Base-by-base conservation (phyloP, 2,329 filamentous ascomycete species). In the Pleomassaria siparia region DNA sequence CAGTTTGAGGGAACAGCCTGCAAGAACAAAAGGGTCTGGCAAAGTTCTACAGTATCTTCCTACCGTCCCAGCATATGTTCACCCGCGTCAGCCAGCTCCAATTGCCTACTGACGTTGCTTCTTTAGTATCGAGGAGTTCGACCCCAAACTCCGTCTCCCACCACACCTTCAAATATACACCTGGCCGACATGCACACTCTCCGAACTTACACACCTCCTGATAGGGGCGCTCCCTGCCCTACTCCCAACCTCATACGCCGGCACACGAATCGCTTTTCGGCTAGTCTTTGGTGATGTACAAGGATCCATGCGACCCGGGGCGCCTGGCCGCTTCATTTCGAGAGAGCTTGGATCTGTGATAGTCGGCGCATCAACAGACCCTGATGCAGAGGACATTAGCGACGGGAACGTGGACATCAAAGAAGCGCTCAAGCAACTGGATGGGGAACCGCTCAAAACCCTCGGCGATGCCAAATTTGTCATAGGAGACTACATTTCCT, bases 321-420 rank as follows among this genome's bases (percentile, higher is more conserved):
- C 70, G 21, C 71, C 78, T 42, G 79, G 82, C 53, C 81, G 86
- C 25, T 96, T 88, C 72, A 78, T 87, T 13, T 84, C 84, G 18
- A 91, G 89, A 61, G 89, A 95, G 50, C 77, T 97, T 0, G 92
- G 92, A 0, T 91, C 84, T 59, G 80, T 96, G 2, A 82, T 96
- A 5, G 77, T 96, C 10, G 79, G 79, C 18, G 76, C 78, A 5
- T 73, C 30, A 18, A 44, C 29, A 25, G 43, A 37, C 18, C 30
- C 40, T 2, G 42, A 45, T 3, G 49, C 33, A 54, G 15, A 48
- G 53, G 52, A 61, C 60, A 49, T 66, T 61, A 51, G 60, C 55
- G 35, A 50, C 49, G 16, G 59, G 58, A 56, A 62, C 4, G 41
- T 39, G 8, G 58, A 56, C 7, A 53, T 65, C 0, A 59, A 60